Evolutionary conservation across 805 yeast genomes (phyloP), one percentile per base, ranked within the genome.

Genomic region (Torulaspora gathmanii): DNA sequence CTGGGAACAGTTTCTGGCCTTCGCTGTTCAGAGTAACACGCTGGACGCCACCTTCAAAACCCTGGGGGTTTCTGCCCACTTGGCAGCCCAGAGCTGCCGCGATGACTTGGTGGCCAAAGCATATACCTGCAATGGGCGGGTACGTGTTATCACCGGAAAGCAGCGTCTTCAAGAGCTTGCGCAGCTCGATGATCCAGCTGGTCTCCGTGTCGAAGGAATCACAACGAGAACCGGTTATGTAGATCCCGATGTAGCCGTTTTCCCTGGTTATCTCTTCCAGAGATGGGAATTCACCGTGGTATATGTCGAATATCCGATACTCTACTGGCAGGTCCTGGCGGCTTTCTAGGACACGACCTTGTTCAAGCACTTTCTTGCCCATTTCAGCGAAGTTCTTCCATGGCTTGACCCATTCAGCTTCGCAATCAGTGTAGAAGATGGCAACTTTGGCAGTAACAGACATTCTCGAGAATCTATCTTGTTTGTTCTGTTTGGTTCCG

Each of bases 31-130:
- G 51, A 4, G 65, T 48, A 11, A 86, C 68, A 27, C 74, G 68
- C 11, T 74, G 69, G 4, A 77, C 69, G 0, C 95, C 90, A 19
- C 76, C 68, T 63, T 89, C 96, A 84, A 89, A 80, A 1, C 93
- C 93, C 36, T 64, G 52, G 1, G 73, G 73, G 60, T 79, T 84
- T 46, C 78, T 68, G 9, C 67, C 76, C 3, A 84, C 84, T 37
- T 64, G 65, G 19, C 77, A 75, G 2, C 87, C 91, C 36, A 86
- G 62, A 5, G 84, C 79, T 42, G 83, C 74, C 1, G 80, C 82
- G 12, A 88, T 63, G 19, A 86, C 72, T 61, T 88, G 96, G 64
- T 89, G 96, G 5, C 96, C 96, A 61, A 87, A 88, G 63, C 96
- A 88, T 33, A 88, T 69, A 3, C 95, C 95, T 5, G 78, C 73